Percentiles rank a stretch among this genome's conserved stretches.
These are phyloP conservation scores for Immersiporthe knoxdaviesiana DNA, from an alignment of 2,329 filamentous ascomycete genomes.

Conservation along the genomic window DNA sequence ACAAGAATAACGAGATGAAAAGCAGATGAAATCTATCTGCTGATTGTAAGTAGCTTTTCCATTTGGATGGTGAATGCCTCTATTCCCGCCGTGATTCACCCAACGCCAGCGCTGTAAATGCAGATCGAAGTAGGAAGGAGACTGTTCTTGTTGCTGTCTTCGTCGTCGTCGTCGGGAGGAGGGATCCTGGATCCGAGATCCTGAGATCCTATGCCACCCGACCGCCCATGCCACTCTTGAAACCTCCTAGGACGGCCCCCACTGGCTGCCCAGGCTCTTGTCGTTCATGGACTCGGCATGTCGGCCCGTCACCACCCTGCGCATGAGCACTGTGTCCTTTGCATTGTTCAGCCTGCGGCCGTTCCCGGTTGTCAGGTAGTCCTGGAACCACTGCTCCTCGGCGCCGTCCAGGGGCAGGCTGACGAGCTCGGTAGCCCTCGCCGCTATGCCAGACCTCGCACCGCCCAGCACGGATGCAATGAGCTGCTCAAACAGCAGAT, in stretches of 20 bases:
- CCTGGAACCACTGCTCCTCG: slow-evolving; percentile 77
- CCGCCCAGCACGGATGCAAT: slow-evolving; percentile 60
- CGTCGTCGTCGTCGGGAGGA: neutral
- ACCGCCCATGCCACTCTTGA: slow-evolving; percentile 49
- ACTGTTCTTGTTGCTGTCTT: neutral
- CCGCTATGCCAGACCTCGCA: slow-evolving; percentile 47
- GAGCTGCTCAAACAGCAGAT: slow-evolving; percentile 68
- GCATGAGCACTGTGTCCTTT: slow-evolving; percentile 75
- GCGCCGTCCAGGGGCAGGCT: slow-evolving; percentile 70
- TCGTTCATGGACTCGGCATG: slow-evolving; percentile 52
- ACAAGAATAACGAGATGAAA: neutral
- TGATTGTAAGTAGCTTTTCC: neutral
- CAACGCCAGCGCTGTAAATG: slow-evolving; percentile 16
- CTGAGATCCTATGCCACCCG: slow-evolving; percentile 30
- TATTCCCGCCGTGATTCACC: neutral
- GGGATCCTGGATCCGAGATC: too few species aligned
- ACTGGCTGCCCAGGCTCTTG: slow-evolving; percentile 48
- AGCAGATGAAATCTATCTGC: neutral
- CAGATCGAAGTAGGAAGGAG: neutral
- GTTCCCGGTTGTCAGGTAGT: slow-evolving; percentile 66
- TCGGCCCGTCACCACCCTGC: slow-evolving; percentile 69
- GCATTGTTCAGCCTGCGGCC: slow-evolving; percentile 67
- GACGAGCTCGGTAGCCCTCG: slow-evolving; percentile 69
- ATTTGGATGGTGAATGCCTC: neutral
- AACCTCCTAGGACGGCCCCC: slow-evolving; percentile 56